phyloP scores from a whole-genome alignment of 2,329 filamentous ascomycete genomes.

The Cladosporium sp. region DNA sequence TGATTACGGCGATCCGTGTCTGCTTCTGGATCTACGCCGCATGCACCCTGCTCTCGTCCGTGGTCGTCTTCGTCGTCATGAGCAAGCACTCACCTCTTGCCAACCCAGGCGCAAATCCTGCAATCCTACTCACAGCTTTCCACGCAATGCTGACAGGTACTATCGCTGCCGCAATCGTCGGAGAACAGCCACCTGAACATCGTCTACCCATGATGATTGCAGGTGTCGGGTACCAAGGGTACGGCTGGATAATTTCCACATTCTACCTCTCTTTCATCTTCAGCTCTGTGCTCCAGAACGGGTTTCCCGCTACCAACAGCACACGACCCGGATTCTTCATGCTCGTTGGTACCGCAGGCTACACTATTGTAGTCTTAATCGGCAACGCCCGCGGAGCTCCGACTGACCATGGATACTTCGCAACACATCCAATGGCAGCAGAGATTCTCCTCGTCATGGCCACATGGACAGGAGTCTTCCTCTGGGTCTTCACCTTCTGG shows the following conservation, averaged over 20 bases:
- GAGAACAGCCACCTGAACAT: slow-evolving; percentile 34
- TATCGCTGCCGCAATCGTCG: slow-evolving; percentile 36
- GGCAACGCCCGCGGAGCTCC: slow-evolving; percentile 28
- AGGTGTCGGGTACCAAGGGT: slow-evolving; percentile 47
- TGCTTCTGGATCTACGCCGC: slow-evolving; percentile 71
- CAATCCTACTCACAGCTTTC: slow-evolving; percentile 11
- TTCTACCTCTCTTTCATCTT: slow-evolving; percentile 46
- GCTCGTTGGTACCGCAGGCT: slow-evolving; percentile 47
- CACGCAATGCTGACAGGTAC: slow-evolving; percentile 36
- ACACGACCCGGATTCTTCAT: slow-evolving; percentile 52
- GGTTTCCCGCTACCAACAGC: slow-evolving; percentile 43
- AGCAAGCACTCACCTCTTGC: slow-evolving; percentile 2
- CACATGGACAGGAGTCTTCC: slow-evolving; percentile 42
- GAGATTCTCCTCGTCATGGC: slow-evolving; percentile 29
- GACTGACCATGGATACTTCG: slow-evolving; percentile 25
- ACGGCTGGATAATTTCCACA: slow-evolving; percentile 48
- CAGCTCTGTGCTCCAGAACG: slow-evolving; percentile 40
- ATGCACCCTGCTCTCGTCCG: slow-evolving; percentile 7
- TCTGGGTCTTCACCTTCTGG: slow-evolving; percentile 54
- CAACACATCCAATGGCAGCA: slow-evolving; percentile 23
- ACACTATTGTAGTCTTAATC: slow-evolving; percentile 32
- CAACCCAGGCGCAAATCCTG: slow-evolving; percentile 8
- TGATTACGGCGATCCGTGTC: slow-evolving; percentile 60
- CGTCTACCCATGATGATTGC: slow-evolving; percentile 47
- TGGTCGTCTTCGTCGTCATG: slow-evolving; percentile 11